These are phyloP conservation scores for Aspergillus jensenii DNA, from an alignment of 2,329 filamentous ascomycete genomes.

Conservation along the genomic window DNA sequence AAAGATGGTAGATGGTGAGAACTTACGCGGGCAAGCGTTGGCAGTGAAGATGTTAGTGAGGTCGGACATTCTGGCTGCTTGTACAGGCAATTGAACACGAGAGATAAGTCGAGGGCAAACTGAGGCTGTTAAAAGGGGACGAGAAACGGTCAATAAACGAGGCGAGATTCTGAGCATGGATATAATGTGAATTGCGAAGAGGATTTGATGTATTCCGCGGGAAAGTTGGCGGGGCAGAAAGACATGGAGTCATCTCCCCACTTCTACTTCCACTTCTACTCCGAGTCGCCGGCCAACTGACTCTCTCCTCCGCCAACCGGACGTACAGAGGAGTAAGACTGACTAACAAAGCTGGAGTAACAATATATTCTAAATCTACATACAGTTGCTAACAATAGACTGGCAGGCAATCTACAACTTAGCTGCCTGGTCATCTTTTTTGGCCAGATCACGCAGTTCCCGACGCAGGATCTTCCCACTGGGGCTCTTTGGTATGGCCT, in stretches of 20 bases:
- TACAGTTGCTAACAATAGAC: background rate
- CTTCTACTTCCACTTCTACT: background rate
- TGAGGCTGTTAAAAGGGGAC: slow-evolving; percentile 3
- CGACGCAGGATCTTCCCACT: slow-evolving; percentile 40
- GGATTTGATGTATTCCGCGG: slow-evolving; percentile 17
- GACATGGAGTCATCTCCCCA: background rate
- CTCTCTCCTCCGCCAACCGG: no score
- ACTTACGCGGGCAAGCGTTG: slow-evolving; percentile 49
- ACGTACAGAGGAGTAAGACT: no score
- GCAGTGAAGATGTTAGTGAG: slow-evolving; percentile 42
- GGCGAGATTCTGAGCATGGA: slow-evolving; percentile 26
- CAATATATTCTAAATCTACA: background rate
- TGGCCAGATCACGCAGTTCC: slow-evolving; percentile 43
- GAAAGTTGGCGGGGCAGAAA: slow-evolving; percentile 14
- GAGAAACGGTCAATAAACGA: slow-evolving; percentile 22
- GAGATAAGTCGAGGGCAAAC: slow-evolving; percentile 9
- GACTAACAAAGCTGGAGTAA: background rate
- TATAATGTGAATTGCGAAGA: slow-evolving; percentile 11
- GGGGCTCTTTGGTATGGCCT: slow-evolving; percentile 34
- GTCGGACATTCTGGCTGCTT: slow-evolving; percentile 36
- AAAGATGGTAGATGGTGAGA: background rate
- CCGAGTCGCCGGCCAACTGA: background rate
- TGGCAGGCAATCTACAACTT: slow-evolving; percentile 6
- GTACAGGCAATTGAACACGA: slow-evolving; percentile 14
- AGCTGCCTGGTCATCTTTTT: slow-evolving; percentile 33